Evolutionary conservation across 257 asterid genomes (phyloP).

Genomic region (Penstemon barbatus): DNA sequence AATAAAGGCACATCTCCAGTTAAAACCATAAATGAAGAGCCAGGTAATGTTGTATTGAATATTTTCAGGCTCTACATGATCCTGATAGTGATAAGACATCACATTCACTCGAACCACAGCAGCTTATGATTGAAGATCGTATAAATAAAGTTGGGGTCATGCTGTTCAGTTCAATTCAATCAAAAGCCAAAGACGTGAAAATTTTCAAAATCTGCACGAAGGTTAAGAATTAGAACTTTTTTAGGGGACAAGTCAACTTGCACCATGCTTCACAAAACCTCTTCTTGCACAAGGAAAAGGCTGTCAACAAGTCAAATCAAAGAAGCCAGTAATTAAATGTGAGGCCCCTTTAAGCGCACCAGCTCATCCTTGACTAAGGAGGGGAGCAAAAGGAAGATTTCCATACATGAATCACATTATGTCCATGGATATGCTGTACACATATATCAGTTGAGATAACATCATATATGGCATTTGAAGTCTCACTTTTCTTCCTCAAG

Average conservation of each 20-base stretch:
- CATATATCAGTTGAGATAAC: slow-evolving; percentile 7
- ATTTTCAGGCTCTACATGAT: slow-evolving; percentile 14
- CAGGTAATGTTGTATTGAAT: slow-evolving; percentile 5
- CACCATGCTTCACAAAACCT: slow-evolving; percentile 5
- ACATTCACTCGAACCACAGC: slow-evolving; percentile 11
- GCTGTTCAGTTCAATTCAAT: neutral
- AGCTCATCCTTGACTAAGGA: slow-evolving; percentile 3
- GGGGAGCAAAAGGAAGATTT: slow-evolving; percentile 4
- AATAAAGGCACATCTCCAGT: slow-evolving; percentile 16
- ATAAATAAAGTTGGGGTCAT: neutral
- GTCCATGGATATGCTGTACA: slow-evolving; percentile 3
- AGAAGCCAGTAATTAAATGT: neutral
- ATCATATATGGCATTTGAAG: neutral
- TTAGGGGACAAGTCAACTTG: neutral
- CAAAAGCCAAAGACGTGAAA: slow-evolving; percentile 13
- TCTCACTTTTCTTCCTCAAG: slow-evolving; percentile 13
- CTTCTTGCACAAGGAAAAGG: neutral
- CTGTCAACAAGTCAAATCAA: slow-evolving; percentile 1
- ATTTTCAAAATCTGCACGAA: neutral
- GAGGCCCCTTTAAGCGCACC: slow-evolving; percentile 4
- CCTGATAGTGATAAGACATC: slow-evolving; percentile 16
- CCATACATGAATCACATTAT: slow-evolving; percentile 17
- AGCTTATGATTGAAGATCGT: slow-evolving; percentile 2
- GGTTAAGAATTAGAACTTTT: slow-evolving; percentile 8
- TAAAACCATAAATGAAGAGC: slow-evolving; percentile 13